Conservation (phyloP, 1,284 basidiomycete species). For the Trametes versicolor region DNA sequence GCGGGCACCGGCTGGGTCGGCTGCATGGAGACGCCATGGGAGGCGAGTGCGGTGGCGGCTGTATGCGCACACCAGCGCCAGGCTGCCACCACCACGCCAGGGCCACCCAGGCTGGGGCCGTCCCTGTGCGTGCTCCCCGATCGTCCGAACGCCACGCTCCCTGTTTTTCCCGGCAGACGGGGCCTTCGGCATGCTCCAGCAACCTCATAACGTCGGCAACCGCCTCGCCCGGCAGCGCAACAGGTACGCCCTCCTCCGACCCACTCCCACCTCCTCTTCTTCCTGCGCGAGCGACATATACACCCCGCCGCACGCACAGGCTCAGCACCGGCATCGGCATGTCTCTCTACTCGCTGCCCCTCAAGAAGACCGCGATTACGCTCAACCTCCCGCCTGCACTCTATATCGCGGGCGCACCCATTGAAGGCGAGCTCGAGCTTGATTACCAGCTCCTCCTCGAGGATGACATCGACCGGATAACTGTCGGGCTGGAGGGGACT, state of each 20-base stretch:
- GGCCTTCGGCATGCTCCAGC: background rate
- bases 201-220: slow-evolving; percentile 6
- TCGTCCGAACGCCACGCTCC: slow-evolving; percentile 5
- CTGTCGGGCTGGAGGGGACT: slow-evolving; percentile 23
- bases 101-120: no score
- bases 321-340: slow-evolving; percentile 7
- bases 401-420: slow-evolving; percentile 21
- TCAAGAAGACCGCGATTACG: slow-evolving; percentile 24
- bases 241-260: slow-evolving; percentile 15
- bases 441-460: slow-evolving; percentile 20
- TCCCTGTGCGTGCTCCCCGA: background rate
- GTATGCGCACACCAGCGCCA: no score
- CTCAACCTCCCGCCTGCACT: slow-evolving; percentile 24
- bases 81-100: background rate
- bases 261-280: background rate
- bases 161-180: background rate
- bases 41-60: no score
- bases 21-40: no score
- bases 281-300: background rate
- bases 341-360: slow-evolving; percentile 23
- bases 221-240: slow-evolving; percentile 9
- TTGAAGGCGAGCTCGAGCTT: slow-evolving; percentile 28
- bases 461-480: slow-evolving; percentile 28
- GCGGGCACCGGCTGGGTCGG: slow-evolving; percentile 1
- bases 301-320: slow-evolving; percentile 11